These are phyloP conservation scores for Astrocystis sublimbata DNA, from an alignment of 495 filamentous ascomycete genomes.

Conservation along the genomic window DNA sequence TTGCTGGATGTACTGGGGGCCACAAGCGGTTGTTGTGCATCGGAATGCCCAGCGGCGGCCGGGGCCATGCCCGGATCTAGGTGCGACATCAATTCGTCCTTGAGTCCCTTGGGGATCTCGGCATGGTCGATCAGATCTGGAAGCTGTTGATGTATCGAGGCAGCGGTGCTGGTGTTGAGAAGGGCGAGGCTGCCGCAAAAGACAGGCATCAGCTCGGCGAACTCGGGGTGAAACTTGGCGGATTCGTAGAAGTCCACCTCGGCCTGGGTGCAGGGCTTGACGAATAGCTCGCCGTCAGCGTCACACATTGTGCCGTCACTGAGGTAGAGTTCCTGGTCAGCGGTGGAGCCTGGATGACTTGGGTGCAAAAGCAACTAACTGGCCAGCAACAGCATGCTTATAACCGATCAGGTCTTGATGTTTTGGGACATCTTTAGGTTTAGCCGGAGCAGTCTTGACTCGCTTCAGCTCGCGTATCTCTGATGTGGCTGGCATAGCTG, in stretches of 20 bases:
- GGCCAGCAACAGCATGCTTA: slow-evolving; percentile 85
- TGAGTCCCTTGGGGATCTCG: slow-evolving; percentile 43
- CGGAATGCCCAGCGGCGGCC: slow-evolving; percentile 24
- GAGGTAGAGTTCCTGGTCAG: slow-evolving; percentile 22
- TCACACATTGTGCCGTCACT: slow-evolving; percentile 93
- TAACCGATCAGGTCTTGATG: slow-evolving; percentile 64
- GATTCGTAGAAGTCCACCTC: slow-evolving; percentile 95
- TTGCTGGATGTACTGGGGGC: slow-evolving; percentile 21
- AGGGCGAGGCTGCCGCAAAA: slow-evolving; percentile 77
- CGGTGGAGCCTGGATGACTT: not conserved
- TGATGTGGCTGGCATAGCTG: slow-evolving; percentile 28
- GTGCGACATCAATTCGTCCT: slow-evolving; percentile 41
- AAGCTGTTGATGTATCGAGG: slow-evolving; percentile 54
- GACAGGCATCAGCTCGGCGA: slow-evolving; percentile 78
- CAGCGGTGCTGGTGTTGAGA: slow-evolving; percentile 43
- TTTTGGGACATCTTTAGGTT: slow-evolving; percentile 39
- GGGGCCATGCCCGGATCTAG: slow-evolving; percentile 20
- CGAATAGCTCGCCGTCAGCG: slow-evolving; percentile 77
- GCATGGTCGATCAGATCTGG: slow-evolving; percentile 46
- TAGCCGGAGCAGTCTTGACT: slow-evolving; percentile 13
- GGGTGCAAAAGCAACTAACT: slow-evolving; percentile 63
- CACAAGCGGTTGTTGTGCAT: slow-evolving; percentile 24
- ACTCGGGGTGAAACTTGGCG: slow-evolving; percentile 63
- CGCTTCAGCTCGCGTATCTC: slow-evolving; percentile 26
- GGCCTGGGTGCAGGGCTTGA: slow-evolving; percentile 87